phyloP scores from a whole-genome alignment of 2,329 filamentous ascomycete species.

The Aspergillus aculeatinus region DNA sequence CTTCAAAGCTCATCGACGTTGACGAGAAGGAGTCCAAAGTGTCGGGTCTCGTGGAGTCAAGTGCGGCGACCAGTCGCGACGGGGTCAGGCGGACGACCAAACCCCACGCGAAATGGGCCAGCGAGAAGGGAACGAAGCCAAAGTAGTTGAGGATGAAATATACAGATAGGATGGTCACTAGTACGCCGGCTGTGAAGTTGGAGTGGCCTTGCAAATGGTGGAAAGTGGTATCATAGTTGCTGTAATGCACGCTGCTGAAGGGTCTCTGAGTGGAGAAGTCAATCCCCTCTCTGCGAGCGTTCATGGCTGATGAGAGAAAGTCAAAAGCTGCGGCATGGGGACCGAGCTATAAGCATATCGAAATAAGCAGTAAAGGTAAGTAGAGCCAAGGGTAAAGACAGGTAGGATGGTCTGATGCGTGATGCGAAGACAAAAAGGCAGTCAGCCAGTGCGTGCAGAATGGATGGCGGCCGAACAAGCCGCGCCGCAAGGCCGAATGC shows the following conservation, averaged over 20 bases:
- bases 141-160: conserved; percentile 34
- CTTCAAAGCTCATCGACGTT: conserved; percentile 34
- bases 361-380: conserved; percentile 1
- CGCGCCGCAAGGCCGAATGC: conserved; percentile 20
- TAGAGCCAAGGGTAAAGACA: conserved; percentile 6
- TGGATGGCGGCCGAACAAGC: conserved; percentile 14
- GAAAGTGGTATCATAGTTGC: conserved; percentile 35
- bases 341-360: conserved; percentile 6
- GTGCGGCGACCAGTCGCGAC: conserved; percentile 40
- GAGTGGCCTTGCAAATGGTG: conserved; percentile 29
- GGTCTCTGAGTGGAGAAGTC: conserved; percentile 31
- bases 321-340: conserved; percentile 23
- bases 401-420: conserved; percentile 13
- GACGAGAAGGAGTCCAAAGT: conserved; percentile 42
- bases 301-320: conserved; percentile 34
- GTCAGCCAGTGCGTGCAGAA: conserved; percentile 5
- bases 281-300: conserved; percentile 32
- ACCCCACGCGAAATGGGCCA: conserved; percentile 39
- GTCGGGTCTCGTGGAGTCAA: conserved; percentile 50
- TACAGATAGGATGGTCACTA: conserved; percentile 29
- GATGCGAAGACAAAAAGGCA: conserved; percentile 13
- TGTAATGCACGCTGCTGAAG: conserved; percentile 26
- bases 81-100: conserved; percentile 41
- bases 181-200: conserved; percentile 28
- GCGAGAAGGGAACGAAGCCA: conserved; percentile 28